Conservation (phyloP, 2,329 filamentous ascomycete species). For the Drechslerella coelobrocha region DNA sequence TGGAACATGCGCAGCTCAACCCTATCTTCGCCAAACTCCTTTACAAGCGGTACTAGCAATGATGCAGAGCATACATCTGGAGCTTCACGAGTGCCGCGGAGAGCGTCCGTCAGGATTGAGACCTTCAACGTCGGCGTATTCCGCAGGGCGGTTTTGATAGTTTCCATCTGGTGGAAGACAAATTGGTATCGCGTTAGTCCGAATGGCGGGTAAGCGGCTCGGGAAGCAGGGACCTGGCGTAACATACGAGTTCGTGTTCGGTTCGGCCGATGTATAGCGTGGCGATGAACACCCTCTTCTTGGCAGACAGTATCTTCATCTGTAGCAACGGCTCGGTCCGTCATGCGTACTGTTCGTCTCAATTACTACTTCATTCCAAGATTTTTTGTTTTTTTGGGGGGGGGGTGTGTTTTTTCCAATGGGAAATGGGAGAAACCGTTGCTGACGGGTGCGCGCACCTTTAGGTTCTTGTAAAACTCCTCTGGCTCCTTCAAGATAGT, state of each 20-base stretch:
- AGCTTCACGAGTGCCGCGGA: conserved; percentile 89
- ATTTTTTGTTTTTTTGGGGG: conserved; percentile 20
- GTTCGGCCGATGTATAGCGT: conserved; percentile 95
- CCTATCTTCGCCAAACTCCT: conserved; percentile 80
- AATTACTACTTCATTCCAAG: conserved; percentile 49
- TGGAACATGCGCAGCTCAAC: conserved; percentile 98
- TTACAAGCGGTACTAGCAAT: conserved; percentile 79
- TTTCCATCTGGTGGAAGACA: conserved; percentile 68
- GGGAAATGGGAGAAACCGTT: too few relatives aligned
- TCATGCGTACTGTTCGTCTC: conserved; percentile 49
- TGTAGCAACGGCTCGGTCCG: conserved; percentile 60
- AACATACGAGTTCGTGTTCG: conserved; percentile 77
- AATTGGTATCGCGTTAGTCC: conserved; percentile 16
- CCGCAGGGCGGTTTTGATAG: conserved; percentile 75
- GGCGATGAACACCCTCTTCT: conserved; percentile 84
- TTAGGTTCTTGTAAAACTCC: conserved; percentile 91
- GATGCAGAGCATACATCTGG: conserved; percentile 87
- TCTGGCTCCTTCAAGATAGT: conserved; percentile 77
- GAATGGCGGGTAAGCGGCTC: conserved; percentile 48
- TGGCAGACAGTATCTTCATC: conserved; percentile 81
- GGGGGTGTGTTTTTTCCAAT: too few relatives aligned
- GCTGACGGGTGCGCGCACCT: conserved; percentile 64
- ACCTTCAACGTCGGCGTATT: conserved; percentile 77
- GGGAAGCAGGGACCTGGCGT: too few relatives aligned
- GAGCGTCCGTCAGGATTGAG: conserved; percentile 87